Evolutionary conservation across 495 filamentous ascomycete species (phyloP).

Genomic region (Entonaema liquescens): DNA sequence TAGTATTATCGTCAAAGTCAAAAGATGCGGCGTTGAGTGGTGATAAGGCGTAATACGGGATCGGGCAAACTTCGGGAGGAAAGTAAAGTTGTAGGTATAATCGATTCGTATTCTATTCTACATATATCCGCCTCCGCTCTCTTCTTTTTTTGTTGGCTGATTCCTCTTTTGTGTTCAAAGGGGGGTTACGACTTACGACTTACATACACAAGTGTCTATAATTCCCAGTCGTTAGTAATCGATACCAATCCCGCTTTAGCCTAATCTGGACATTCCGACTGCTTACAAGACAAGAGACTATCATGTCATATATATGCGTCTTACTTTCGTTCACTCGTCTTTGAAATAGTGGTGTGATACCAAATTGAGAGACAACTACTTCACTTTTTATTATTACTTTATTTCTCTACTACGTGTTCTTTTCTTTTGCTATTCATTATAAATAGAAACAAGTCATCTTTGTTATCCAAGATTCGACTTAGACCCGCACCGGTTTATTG

Average conservation of each 20-base stretch:
- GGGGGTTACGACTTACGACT: not conserved
- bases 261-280: not conserved
- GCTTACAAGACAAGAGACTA: not conserved
- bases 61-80: slow-evolving; percentile 27
- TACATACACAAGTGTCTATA: not conserved
- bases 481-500: not conserved
- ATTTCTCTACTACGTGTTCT: no score
- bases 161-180: not conserved
- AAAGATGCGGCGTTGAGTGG: not conserved
- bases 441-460: not conserved
- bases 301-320: not conserved
- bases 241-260: not conserved
- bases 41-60: not conserved
- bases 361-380: not conserved
- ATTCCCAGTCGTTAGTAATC: not conserved
- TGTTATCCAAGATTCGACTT: not conserved
- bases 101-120: not conserved
- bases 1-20: not conserved
- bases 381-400: no score
- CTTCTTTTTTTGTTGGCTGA: not conserved
- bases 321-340: not conserved
- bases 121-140: not conserved
- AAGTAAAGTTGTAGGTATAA: not conserved
- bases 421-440: no score
- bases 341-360: not conserved